Conservation (phyloP, 179 eudicot species). For the Silene coronaria region DNA sequence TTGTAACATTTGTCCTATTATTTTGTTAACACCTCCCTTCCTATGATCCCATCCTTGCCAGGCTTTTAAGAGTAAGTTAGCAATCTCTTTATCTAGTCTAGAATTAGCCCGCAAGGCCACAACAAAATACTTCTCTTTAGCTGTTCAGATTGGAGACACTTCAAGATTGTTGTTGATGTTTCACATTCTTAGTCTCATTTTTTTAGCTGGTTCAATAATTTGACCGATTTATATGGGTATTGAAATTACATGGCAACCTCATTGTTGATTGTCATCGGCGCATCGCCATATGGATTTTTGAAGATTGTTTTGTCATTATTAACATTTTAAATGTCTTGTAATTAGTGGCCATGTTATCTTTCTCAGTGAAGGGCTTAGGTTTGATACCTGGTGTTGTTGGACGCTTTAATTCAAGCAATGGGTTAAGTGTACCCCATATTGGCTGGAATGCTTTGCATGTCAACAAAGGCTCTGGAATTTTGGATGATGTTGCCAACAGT, state of each 20-base stretch:
- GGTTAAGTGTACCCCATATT: conserved; percentile 83
- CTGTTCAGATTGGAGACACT: not conserved
- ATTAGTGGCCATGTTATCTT: conserved; percentile 13
- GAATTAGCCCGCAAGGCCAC: not conserved
- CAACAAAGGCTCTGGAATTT: conserved; percentile 53
- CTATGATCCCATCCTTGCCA: not conserved
- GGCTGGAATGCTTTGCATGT: conserved; percentile 93
- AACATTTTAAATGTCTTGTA: not conserved
- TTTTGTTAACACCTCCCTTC: not conserved
- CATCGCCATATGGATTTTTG: not conserved
- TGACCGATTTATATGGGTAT: not conserved
- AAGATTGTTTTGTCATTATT: not conserved
- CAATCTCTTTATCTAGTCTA: not conserved
- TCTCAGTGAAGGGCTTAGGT: conserved; percentile 91
- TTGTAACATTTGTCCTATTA: not conserved
- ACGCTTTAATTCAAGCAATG: conserved; percentile 73
- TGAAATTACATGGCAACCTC: not conserved
- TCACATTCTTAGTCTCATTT: not conserved
- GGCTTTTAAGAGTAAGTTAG: not conserved
- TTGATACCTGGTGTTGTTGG: conserved; percentile 96
- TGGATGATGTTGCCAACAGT: conserved; percentile 61
- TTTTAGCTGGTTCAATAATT: not conserved
- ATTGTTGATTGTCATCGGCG: not conserved
- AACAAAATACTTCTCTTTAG: not conserved
- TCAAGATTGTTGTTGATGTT: conserved; percentile 4